Evolutionary conservation across 345 rosid species (phyloP), one percentile per base, ranked within the genome.

Genomic region (Gossypium stocksii): DNA sequence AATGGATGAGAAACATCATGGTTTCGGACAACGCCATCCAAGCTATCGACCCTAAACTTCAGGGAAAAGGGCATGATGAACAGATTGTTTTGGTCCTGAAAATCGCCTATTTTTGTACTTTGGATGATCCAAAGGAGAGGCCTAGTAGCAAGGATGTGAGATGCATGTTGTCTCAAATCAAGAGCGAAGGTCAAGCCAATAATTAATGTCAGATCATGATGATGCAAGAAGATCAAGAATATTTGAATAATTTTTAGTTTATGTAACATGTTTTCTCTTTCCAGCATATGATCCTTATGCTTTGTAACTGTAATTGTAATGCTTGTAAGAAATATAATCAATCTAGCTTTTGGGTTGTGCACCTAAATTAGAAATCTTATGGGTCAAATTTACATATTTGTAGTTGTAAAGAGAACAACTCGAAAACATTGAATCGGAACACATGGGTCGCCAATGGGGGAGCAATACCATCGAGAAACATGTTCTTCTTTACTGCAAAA

Each of bases 71-170:
- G 73, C 75, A 54, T 12, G 97, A 91, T 68, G 98, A 92, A 67
- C 93, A 91, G 67, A 91, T 94, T 87, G 80, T 92, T 72, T 74
- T 92, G 67, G 94, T 87, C 59, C 84, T 94, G 60, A 95, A 85
- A 80, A 91, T 95, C 19, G 94, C 99, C 14, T 91, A 87, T 80
- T 95, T 86, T 71, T 93, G 94, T 83, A 93, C 98, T 52, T 7
- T 81, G 77, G 98, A 93, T 22, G 84, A 91, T 63, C 91, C 97
- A 1, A 91, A 89, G 83, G 85, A 91, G 70, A 92, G 99, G 84
- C 99, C 98, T 4, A 85, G 86, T 82, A 91, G 96, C 70, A 95
- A 86, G 83, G 91, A 93, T 61, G 91, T 81, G 49, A 78, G 89
- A 79, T 86, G 87, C 74, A 93, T 95, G 98, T 58, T 93, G 97